phyloP scores from a whole-genome alignment of 352 stramenopile genomes.

The Globisporangium splendens region DNA sequence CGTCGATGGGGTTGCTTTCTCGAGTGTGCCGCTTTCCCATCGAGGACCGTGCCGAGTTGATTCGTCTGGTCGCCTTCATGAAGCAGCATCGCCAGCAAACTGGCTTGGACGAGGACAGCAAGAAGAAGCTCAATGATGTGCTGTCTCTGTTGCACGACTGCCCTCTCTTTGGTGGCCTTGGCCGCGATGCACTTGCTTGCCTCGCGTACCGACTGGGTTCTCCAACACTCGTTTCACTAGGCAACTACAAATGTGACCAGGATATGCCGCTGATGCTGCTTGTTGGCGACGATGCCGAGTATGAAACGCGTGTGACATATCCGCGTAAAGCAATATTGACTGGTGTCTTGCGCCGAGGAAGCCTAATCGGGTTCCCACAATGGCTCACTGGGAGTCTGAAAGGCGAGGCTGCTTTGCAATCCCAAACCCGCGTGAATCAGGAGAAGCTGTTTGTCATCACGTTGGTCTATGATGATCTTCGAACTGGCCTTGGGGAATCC shows the following conservation, averaged over 20 bases:
- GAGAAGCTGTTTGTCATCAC: background rate
- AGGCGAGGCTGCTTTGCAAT: background rate
- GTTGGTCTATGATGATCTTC: slow-evolving; percentile 1
- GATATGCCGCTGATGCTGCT: background rate
- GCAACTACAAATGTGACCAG: background rate
- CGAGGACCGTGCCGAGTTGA: slow-evolving; percentile 30
- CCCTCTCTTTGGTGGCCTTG: slow-evolving; percentile 5
- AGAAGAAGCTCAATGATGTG: slow-evolving; percentile 8
- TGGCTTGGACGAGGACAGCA: slow-evolving; percentile 14
- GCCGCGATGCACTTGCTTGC: slow-evolving; percentile 11
- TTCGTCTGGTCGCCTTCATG: slow-evolving; percentile 26
- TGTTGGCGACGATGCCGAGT: background rate
- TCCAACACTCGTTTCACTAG: background rate
- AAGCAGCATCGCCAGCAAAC: slow-evolving; percentile 15
- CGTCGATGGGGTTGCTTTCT: slow-evolving; percentile 17
- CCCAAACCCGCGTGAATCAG: background rate
- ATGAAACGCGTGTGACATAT: background rate
- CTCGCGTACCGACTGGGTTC: background rate
- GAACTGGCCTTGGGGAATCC: background rate
- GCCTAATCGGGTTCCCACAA: slow-evolving; percentile 3
- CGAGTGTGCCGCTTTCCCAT: slow-evolving; percentile 21
- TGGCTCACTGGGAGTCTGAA: slow-evolving; percentile 1
- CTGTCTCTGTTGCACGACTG: slow-evolving; percentile 5
- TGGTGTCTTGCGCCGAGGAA: background rate
- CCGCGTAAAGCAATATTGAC: background rate